Conservation (phyloP, 345 rosid genomes). For the Hibiscus syriacus region DNA sequence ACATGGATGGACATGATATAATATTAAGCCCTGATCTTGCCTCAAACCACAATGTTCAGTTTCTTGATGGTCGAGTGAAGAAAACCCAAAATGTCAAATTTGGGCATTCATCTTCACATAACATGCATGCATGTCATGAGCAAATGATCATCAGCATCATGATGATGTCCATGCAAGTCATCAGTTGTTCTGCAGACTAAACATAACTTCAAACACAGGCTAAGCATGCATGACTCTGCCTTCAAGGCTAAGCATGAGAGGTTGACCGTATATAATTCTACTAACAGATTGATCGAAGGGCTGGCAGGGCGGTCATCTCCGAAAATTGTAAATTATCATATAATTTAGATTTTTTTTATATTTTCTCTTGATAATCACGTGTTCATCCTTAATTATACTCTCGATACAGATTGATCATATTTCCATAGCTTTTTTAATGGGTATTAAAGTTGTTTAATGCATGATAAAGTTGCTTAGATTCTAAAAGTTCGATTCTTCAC, state of each 20-base stretch:
- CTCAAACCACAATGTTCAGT: not conserved
- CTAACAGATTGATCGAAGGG: too few species aligned
- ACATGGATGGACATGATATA: not conserved
- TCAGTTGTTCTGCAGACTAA: not conserved
- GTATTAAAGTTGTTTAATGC: not conserved
- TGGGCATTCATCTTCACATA: not conserved
- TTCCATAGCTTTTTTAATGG: not conserved
- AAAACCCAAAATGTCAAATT: not conserved
- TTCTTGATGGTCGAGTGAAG: not conserved
- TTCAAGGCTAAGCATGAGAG: too few species aligned
- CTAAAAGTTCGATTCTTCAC: not conserved
- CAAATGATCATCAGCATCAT: constrained; percentile 5
- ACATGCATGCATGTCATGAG: constrained; percentile 4
- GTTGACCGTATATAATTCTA: too few species aligned
- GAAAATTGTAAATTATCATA: too few species aligned
- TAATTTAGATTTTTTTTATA: too few species aligned
- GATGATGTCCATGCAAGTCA: not conserved
- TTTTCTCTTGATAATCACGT: too few species aligned
- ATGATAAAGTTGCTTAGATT: not conserved
- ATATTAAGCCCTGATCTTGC: not conserved
- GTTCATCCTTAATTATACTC: too few species aligned
- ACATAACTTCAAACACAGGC: not conserved
- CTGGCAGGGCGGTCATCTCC: too few species aligned
- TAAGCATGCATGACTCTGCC: not conserved
- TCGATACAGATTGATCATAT: not conserved